Base-by-base conservation (phyloP, 2,329 filamentous ascomycete species). In the Apiospora arundinis region DNA sequence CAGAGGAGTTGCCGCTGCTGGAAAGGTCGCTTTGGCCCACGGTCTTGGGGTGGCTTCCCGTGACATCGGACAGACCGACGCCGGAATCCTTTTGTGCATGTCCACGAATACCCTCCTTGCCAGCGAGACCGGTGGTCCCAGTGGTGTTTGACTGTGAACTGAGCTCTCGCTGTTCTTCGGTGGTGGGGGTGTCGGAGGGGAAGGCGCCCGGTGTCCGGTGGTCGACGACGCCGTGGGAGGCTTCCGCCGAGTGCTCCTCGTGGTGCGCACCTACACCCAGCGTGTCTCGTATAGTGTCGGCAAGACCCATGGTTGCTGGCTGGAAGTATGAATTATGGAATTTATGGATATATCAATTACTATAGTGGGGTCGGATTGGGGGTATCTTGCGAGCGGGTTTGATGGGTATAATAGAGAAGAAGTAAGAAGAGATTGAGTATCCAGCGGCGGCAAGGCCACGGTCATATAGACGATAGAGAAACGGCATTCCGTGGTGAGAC, bases 211-310 rank as follows among this genome's bases (percentile, higher is more conserved):
- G 67, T 0, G 67, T 69, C 21, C 42, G 28, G 32, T 11, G 12
- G 45, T 49, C 67, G n/a, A 69, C 46, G 4, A 42, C 21, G 18
- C 46, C 46, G 28, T 28, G 67, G 32, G 25, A 21, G 2, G 12
- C 65, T n/a, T 67, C 65, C 2, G 67, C 12, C 45, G 37, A 25
- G n/a, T 69, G 28, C 12, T 25, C 40, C 4, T 23, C 23, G 21
- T 49, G 67, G 45, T 28, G 28, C 23, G 48, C 23, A 28, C 28
- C 52, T 3, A 21, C 56, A 14, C 67, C 45, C 5, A 69, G 18
- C 14, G 67, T 56, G 14, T 56, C 28, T 25, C n/a, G 25, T 23
- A 69, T 52, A 23, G 46, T 69, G 6, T 69, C 67, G 67, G 67
- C 67, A 56, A 69, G 67, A 1, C 67, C 46, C 67, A 69, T 69